Conservation (phyloP, 768 basidiomycete genomes). For the Lentinula detonsa region DNA sequence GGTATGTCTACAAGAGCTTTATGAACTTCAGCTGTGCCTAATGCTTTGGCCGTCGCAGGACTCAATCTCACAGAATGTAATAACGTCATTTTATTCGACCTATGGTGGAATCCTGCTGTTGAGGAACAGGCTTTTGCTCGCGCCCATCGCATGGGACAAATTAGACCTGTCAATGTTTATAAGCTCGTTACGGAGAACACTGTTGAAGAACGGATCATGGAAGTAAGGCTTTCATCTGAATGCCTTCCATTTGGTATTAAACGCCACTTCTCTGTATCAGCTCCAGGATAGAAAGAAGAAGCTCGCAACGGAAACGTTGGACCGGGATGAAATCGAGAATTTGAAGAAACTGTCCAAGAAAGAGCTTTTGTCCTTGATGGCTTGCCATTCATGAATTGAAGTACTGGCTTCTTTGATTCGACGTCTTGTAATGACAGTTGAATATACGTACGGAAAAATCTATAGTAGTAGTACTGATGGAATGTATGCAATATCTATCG, state of each 20-base stretch:
- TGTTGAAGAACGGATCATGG: conserved; percentile 83
- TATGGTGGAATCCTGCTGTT: conserved; percentile 94
- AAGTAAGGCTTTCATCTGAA: conserved; percentile 32
- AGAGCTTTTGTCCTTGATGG: conserved; percentile 78
- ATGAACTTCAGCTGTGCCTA: not conserved
- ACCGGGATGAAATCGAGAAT: conserved; percentile 83
- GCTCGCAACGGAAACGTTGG: conserved; percentile 76
- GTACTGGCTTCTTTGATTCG: not conserved
- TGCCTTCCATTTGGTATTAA: not conserved
- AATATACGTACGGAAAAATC: too few relatives aligned
- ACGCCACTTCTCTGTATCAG: conserved; percentile 24
- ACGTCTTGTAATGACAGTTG: too few relatives aligned
- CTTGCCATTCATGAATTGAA: not conserved
- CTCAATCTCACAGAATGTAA: conserved; percentile 92
- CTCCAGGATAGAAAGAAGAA: conserved; percentile 89
- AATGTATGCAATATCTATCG: too few relatives aligned
- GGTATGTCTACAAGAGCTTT: conserved; percentile 36
- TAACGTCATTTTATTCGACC: conserved; percentile 87
- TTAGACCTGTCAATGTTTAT: conserved; percentile 78
- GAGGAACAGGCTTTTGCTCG: conserved; percentile 96
- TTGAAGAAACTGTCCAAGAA: conserved; percentile 73
- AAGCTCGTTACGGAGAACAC: conserved; percentile 85
- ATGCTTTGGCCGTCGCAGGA: conserved; percentile 32
- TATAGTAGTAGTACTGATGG: too few relatives aligned
- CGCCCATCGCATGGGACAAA: conserved; percentile 87